Evolutionary conservation across 2,329 filamentous ascomycete genomes (phyloP).

Genomic region (Colletotrichum horii): DNA sequence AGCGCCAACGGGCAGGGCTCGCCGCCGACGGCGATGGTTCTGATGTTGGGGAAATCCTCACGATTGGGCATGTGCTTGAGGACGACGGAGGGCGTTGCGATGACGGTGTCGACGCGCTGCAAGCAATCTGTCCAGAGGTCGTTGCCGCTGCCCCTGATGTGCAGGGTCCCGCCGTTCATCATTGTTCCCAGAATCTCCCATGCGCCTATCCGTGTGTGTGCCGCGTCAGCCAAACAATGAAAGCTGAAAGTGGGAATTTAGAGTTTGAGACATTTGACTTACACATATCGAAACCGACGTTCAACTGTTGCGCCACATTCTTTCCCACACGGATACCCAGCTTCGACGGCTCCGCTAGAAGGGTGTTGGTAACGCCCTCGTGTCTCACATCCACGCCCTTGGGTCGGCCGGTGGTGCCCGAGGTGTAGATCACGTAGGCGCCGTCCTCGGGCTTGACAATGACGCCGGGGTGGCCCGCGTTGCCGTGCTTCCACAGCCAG

Average conservation of each 20-base stretch:
- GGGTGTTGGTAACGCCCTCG: slow-evolving; percentile 20
- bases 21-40: slow-evolving; percentile 22
- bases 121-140: slow-evolving; percentile 22
- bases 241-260: background rate
- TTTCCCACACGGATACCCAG: slow-evolving; percentile 55
- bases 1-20: slow-evolving; percentile 33
- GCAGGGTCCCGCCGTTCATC: slow-evolving; percentile 24
- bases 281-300: slow-evolving; percentile 68
- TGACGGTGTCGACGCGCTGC: slow-evolving; percentile 23
- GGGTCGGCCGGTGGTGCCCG: slow-evolving; percentile 61
- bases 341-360: slow-evolving; percentile 27
- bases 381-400: slow-evolving; percentile 66
- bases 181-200: slow-evolving; percentile 61
- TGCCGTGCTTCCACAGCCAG: slow-evolving; percentile 16
- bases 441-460: slow-evolving; percentile 40
- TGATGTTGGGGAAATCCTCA: slow-evolving; percentile 22
- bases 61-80: slow-evolving; percentile 21
- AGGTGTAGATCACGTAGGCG: slow-evolving; percentile 60
- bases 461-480: slow-evolving; percentile 19
- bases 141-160: slow-evolving; percentile 24
- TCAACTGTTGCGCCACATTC: slow-evolving; percentile 60
- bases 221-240: background rate
- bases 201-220: slow-evolving; percentile 44
- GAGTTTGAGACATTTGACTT: slow-evolving; percentile 29
- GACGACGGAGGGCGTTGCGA: slow-evolving; percentile 23